Evolutionary conservation across 345 rosid species (phyloP), one percentile per base, ranked within the genome.

Genomic region (Ceriops decandra): DNA sequence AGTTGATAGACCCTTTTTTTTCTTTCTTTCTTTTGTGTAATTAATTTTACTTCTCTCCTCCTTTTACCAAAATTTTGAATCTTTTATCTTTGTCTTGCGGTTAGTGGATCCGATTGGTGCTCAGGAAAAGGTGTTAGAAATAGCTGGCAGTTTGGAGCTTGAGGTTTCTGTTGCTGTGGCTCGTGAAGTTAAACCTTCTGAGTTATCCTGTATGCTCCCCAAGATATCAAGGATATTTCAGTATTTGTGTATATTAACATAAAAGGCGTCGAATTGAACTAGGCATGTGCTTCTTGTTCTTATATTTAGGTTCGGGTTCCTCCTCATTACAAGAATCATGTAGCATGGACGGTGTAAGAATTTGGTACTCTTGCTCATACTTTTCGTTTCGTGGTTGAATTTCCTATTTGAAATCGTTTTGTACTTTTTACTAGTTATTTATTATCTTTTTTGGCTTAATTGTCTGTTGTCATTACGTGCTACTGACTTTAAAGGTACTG

Each of bases 41-140:
- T 31, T 54, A 24, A 15, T 74, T 38, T 30, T 53, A 3, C 57
- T 24, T 49, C 57, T 10, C 1, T 10, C 1, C 3, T 22, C 9
- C 24, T 15, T 56, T 3, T 4, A 53, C 6, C 26, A 54, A 21
- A 11, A 2, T 68, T 35, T 58, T 33, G 31, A 21, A 15, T 35
- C 1, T 63, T 16, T 38, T 46, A 6, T 36, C 74, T 24, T 63
- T 47, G 22, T 69, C 49, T 32, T 74, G 24, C 5, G 63, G 60
- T 22, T 69, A 90, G 97, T 93, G 83, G 97, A 93, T 70, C 88
- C 95, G 22, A 53, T 75, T 28, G 90, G 96, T 54, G 98, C 96
- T 56, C 96, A 82, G 80, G 85, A 80, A 60, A 86, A 77, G 77
- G 92, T 89, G 58, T 42, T 93, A 64, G 81, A 86, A 74, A 77